phyloP scores from a whole-genome alignment of 306 rosid species.

The Benincasa hispida region DNA sequence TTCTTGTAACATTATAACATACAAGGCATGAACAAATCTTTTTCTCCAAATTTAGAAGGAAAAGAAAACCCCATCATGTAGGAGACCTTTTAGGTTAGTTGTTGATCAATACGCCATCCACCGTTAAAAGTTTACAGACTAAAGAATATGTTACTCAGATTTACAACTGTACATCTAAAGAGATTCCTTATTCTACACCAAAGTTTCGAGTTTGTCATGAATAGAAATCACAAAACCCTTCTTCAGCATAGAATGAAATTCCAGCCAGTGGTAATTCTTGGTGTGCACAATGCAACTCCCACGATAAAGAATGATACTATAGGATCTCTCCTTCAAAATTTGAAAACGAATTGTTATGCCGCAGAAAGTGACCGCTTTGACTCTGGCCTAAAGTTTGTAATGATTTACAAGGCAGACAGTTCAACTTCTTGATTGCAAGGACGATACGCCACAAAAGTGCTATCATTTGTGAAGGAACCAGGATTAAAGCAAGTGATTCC shows the following conservation, averaged over 20 bases:
- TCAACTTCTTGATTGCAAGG: constrained; percentile 87
- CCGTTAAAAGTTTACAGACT: not conserved
- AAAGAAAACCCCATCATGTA: not conserved
- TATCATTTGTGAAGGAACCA: constrained; percentile 74
- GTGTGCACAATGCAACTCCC: not conserved
- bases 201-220: not conserved
- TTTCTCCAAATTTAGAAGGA: too few species aligned
- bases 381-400: not conserved
- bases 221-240: not conserved
- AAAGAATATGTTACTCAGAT: not conserved
- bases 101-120: not conserved
- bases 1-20: not conserved
- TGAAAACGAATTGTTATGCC: not conserved
- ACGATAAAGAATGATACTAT: not conserved
- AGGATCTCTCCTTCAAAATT: not conserved
- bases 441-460: constrained; percentile 71
- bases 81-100: not conserved
- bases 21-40: not conserved
- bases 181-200: not conserved
- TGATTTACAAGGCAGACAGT: constrained; percentile 49
- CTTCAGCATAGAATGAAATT: not conserved
- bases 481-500: constrained; percentile 89
- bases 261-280: not conserved
- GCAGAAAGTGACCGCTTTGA: not conserved
- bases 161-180: not conserved